Percentiles rank a stretch among this genome's conserved stretches.
These are phyloP conservation scores for Aulographum hederae DNA, from an alignment of 2,329 filamentous ascomycete species.

Conservation along the genomic window DNA sequence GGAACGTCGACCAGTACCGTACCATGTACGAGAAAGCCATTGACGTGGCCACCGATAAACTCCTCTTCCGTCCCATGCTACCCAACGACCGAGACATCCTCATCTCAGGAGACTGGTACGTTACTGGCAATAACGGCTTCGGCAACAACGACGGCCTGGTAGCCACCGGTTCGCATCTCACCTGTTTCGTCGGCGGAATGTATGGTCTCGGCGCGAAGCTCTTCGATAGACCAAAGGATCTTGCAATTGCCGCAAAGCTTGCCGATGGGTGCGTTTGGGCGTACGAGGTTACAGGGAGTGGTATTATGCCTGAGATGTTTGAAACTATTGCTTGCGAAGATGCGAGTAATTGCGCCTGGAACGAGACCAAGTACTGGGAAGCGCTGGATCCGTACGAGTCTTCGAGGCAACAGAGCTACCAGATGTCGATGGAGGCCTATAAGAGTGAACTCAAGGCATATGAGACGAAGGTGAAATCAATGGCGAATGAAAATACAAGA, in stretches of 20 bases:
- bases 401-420: slow-evolving; percentile 10
- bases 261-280: slow-evolving; percentile 46
- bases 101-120: slow-evolving; percentile 29
- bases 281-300: slow-evolving; percentile 37
- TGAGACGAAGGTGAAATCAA: slow-evolving; percentile 13
- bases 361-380: slow-evolving; percentile 25
- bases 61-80: slow-evolving; percentile 26
- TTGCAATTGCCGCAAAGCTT: slow-evolving; percentile 37
- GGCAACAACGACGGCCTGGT: slow-evolving; percentile 11
- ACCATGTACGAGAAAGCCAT: slow-evolving; percentile 29
- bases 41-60: slow-evolving; percentile 26
- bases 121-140: slow-evolving; percentile 9
- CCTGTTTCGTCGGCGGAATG: slow-evolving; percentile 55
- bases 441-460: slow-evolving; percentile 13
- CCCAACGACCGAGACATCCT: slow-evolving; percentile 25
- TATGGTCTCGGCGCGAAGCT: slow-evolving; percentile 48
- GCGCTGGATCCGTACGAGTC: slow-evolving; percentile 18
- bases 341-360: slow-evolving; percentile 22
- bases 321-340: slow-evolving; percentile 28
- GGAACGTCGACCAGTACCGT: slow-evolving; percentile 18
- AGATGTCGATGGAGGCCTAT: slow-evolving; percentile 17
- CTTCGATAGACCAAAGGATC: slow-evolving; percentile 33
- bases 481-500: too few relatives aligned
- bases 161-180: slow-evolving; percentile 38
- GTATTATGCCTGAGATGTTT: slow-evolving; percentile 44